phyloP scores from a whole-genome alignment of 2,329 filamentous ascomycete genomes.

The Colletotrichum echinochloae region DNA sequence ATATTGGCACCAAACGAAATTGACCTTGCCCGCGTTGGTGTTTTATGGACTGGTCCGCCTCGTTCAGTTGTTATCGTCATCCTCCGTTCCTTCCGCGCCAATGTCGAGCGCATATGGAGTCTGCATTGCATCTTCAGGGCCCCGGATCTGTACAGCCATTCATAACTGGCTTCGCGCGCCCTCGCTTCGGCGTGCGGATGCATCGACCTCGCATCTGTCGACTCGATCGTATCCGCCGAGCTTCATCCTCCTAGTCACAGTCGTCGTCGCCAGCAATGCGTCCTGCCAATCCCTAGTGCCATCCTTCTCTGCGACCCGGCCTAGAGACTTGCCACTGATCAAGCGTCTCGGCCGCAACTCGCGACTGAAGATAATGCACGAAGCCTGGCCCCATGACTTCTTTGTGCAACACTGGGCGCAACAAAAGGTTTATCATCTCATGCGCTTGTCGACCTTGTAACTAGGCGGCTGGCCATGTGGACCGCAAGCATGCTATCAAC shows the following conservation, averaged over 20 bases:
- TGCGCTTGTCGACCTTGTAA: constrained; percentile 5
- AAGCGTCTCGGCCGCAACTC: background rate
- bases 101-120: background rate
- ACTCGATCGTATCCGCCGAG: constrained; percentile 28
- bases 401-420: constrained; percentile 13
- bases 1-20: background rate
- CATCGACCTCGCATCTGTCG: constrained; percentile 13
- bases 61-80: background rate
- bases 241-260: background rate
- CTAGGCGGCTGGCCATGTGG: background rate
- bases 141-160: background rate
- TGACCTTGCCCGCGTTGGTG: background rate
- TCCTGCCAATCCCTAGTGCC: background rate
- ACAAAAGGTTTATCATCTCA: background rate
- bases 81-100: background rate
- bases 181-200: constrained; percentile 21
- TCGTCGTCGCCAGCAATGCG: background rate
- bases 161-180: background rate
- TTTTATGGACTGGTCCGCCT: background rate
- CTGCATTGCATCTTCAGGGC: background rate
- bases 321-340: background rate
- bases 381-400: constrained; percentile 1
- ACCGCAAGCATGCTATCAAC: background rate
- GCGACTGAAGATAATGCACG: background rate
- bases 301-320: background rate